Percentiles rank a stretch among this genome's conserved stretches.
phyloP scores from a whole-genome alignment of 2,329 filamentous ascomycete genomes.

The Helicocarpus griseus region DNA sequence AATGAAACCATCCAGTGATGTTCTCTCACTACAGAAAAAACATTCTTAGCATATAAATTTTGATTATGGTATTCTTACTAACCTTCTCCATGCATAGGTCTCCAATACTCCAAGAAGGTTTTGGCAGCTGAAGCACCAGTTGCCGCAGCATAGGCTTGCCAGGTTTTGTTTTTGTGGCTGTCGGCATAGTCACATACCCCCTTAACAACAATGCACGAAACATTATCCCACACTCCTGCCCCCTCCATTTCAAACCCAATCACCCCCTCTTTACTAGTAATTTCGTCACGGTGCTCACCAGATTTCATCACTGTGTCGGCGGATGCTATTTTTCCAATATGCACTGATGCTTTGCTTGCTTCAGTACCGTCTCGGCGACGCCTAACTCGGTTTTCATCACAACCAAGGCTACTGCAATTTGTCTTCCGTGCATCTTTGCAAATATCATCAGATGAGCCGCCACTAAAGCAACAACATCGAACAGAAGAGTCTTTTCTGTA shows the following conservation, averaged over 20 bases:
- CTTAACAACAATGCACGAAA: background rate
- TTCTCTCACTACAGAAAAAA: background rate
- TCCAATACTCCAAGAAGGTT: background rate
- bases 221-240: background rate
- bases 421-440: background rate
- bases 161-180: background rate
- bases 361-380: background rate
- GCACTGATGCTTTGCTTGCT: too few species aligned
- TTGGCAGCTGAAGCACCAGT: background rate
- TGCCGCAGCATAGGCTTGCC: background rate
- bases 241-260: background rate
- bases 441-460: background rate
- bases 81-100: background rate
- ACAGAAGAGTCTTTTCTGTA: background rate
- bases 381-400: background rate
- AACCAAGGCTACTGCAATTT: background rate
- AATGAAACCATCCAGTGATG: background rate
- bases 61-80: background rate
- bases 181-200: slow-evolving; percentile 1
- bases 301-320: background rate
- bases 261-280: background rate
- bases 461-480: background rate
- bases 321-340: background rate
- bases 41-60: background rate
- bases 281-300: background rate